Base-by-base conservation (phyloP, 768 basidiomycete species). In the Gloeopeniophorella convolvens region DNA sequence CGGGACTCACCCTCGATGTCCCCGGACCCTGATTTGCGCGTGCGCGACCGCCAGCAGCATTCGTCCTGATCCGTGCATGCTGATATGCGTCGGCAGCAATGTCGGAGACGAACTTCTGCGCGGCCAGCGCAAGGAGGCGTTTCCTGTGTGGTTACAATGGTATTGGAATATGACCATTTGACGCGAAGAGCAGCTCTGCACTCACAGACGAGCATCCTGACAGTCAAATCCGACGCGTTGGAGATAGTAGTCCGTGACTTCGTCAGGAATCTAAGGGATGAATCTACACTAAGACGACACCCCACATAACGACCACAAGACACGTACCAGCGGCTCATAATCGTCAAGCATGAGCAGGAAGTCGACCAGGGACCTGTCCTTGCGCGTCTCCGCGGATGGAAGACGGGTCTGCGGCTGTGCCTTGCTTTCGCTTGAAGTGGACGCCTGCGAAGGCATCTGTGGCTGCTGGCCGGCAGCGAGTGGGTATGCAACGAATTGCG, bases 91-190 rank as follows among this genome's bases (percentile, higher is more conserved):
- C 96, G 2, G 89, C 80, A 3, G 95, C 88, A 48, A 99, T 94
- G 63, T 98, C 95, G 6, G 93, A 89, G 36, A 98, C 85, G 64
- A 99, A 98, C 63, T 98, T 97, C 63, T 99, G 96, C 0, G 96
- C 92, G 3, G 96, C 94, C 11, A 98, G 77, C 0, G 95, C 93
- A 21, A 99, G 74, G 15, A 99, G 79, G 3, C 95, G 88, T 71
- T 96, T 97, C 49, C 94, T 96, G 65, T 7, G 52, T 33, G 21
- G 42, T 36, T 8, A 12, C 21, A 26, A 44, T 23, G 31, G 40
- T 27, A 27, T 58, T 60, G 43, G 36, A 24, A 15, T 24, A 23
- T 24, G 46, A 15, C n/a, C 5, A n/a, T n/a, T n/a, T 21, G 26
- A 16, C 32, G 24, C 15, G 27, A 36, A 12, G 30, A 23, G n/a